These are phyloP conservation scores for Pachyrhizus erosus DNA, from an alignment of 306 rosid genomes.

Conservation along the genomic window DNA sequence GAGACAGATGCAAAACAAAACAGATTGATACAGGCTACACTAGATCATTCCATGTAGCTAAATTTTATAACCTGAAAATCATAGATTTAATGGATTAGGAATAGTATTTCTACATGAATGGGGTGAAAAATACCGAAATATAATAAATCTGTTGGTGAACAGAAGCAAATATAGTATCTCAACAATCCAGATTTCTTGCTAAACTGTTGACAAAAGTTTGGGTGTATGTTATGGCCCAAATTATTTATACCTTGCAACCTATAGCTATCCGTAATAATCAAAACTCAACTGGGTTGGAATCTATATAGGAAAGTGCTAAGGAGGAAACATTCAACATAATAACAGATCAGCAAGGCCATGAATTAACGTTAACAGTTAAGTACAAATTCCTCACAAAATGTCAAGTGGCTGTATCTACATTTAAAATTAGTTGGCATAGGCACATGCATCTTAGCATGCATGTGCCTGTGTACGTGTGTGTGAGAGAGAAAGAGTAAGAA, in stretches of 20 bases:
- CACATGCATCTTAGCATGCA: background rate
- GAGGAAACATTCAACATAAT: constrained; percentile 12
- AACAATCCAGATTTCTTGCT: constrained; percentile 29
- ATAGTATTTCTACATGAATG: constrained; percentile 16
- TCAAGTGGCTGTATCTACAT: constrained; percentile 4
- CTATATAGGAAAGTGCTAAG: background rate
- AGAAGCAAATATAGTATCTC: background rate
- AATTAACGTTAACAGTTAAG: background rate
- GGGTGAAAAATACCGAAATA: constrained; percentile 31
- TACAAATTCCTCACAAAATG: background rate
- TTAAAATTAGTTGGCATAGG: constrained; percentile 15
- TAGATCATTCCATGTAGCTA: constrained; percentile 19
- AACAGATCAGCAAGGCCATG: constrained; percentile 13
- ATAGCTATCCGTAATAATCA: constrained; percentile 4
- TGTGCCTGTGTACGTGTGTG: background rate
- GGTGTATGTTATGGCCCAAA: background rate
- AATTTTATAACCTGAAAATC: constrained; percentile 10
- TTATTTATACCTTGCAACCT: constrained; percentile 1
- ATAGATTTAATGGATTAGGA: background rate
- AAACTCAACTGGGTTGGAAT: constrained; percentile 25
- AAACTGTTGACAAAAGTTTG: constrained; percentile 19
- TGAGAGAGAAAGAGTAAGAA: background rate
- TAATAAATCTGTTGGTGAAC: constrained; percentile 11
- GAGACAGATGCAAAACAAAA: constrained; percentile 18
- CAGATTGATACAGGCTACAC: constrained; percentile 1